Conservation (phyloP, 2,329 filamentous ascomycete species). For the Cladosporium sp. region DNA sequence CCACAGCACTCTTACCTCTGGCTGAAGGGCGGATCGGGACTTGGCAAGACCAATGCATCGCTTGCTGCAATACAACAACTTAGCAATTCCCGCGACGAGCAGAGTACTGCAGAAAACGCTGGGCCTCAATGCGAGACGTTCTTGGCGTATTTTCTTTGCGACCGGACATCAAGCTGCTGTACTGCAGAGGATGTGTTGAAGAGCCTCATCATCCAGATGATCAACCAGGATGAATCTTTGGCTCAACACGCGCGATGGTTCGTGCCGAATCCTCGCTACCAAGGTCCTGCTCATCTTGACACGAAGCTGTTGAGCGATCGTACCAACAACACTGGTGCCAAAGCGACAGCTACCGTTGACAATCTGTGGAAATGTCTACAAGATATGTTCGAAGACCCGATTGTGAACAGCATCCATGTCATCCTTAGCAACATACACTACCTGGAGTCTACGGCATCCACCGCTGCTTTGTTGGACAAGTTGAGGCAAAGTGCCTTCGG, state of each 20-base stretch:
- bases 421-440: not conserved
- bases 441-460: not conserved
- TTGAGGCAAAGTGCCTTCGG: not conserved
- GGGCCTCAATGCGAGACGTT: not conserved
- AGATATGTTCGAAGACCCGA: not conserved
- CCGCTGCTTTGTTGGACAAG: not conserved
- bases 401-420: not conserved
- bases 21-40: not conserved
- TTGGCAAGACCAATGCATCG: not conserved
- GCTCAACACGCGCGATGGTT: slow-evolving; percentile 8
- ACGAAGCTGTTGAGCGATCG: not conserved
- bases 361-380: not conserved
- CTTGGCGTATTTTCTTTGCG: not conserved
- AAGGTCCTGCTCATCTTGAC: not conserved
- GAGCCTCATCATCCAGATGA: slow-evolving; percentile 9
- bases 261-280: not conserved
- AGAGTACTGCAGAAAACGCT: no score
- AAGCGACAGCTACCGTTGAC: not conserved
- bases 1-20: not conserved
- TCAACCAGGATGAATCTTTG: slow-evolving; percentile 12
- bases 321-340: not conserved
- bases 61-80: not conserved
- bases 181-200: slow-evolving; percentile 12
- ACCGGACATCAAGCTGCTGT: not conserved
- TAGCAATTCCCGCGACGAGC: not conserved